Evolutionary conservation across 202 grass and related monocot genomes (phyloP), one percentile per base, ranked within the genome.

Genomic region (Schoenoplectus tabernaemontani): DNA sequence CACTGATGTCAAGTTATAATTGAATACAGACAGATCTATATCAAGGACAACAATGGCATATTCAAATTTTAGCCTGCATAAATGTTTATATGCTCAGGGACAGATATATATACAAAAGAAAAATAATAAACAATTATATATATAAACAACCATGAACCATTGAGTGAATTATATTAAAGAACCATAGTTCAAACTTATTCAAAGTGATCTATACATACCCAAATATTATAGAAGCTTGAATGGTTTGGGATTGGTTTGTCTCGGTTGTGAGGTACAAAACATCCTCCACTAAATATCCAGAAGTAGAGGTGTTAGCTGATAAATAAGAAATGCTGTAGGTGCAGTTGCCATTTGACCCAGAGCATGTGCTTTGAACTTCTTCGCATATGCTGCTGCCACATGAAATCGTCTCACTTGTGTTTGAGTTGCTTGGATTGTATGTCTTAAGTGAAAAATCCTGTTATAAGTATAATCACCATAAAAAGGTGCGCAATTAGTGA

Each of bases 291-390:
- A 98, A 39, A 38, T 92, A 79, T 38, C 96, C 96, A 19, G 83
- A 88, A 1, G 91, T 85, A 5, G 96, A 95, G n/a, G 96, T 98
- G 79, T 98, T 98, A 23, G 59, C 78, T 12, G 96, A 95, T 71
- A 88, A 23, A 72, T 98, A 98, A 7, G 83, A 9, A 50, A 92
- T 79, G 3, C 0, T 81, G 81, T 98, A 98, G 33, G 89, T 92
- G 81, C 95, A 98, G 79, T 81, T 98, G 63, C 43, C 74, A 16
- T 33, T 89, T 22, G 81, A 73, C 19, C 85, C 65, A 44, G 9
- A 42, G 84, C 95, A 98, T 10, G 70, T 1, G 4, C 39, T 86
- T 76, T 84, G 82, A 17, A 39, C 36, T 57, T 87, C 85, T 22
- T 91, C 82, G 17, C 93, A 89, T 32, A 30, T 72, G 76, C 85